A percentile compares a stretch with the other conserved stretches of the same genome.
These are phyloP conservation scores for Lentinula guzmanii DNA, from an alignment of 768 basidiomycete genomes.

Conservation along the genomic window DNA sequence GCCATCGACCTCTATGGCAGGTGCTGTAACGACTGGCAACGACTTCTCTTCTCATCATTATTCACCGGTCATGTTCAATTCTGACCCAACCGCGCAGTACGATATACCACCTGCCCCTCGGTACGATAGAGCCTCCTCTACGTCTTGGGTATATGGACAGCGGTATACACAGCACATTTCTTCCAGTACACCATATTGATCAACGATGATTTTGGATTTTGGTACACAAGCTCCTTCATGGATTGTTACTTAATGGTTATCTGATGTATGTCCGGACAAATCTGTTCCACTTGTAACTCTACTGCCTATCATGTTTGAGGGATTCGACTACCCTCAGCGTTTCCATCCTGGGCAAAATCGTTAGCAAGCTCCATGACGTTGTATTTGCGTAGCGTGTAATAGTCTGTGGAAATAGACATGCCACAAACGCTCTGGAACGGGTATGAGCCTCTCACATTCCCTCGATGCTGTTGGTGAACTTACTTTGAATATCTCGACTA, in stretches of 20 bases:
- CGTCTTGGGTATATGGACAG: background rate
- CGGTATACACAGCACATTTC: background rate
- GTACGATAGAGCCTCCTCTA: background rate
- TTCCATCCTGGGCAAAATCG: conserved; percentile 20
- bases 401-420: conserved; percentile 66
- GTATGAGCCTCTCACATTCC: background rate
- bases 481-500: conserved; percentile 84
- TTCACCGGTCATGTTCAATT: background rate
- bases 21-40: background rate
- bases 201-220: background rate
- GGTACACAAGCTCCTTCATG: background rate
- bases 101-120: background rate
- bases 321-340: background rate
- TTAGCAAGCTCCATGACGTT: conserved; percentile 74
- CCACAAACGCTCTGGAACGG: conserved; percentile 64
- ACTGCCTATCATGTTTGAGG: background rate
- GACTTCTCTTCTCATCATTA: background rate
- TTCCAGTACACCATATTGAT: background rate
- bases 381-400: conserved; percentile 68
- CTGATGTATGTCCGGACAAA: too few relatives aligned
- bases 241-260: too few relatives aligned
- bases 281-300: too few relatives aligned
- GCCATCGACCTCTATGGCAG: background rate
- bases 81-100: background rate
- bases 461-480: conserved; percentile 8